Evolutionary conservation across 2,329 filamentous ascomycete species (phyloP), one percentile per base, ranked within the genome.

Genomic region (Colletotrichum sp.): DNA sequence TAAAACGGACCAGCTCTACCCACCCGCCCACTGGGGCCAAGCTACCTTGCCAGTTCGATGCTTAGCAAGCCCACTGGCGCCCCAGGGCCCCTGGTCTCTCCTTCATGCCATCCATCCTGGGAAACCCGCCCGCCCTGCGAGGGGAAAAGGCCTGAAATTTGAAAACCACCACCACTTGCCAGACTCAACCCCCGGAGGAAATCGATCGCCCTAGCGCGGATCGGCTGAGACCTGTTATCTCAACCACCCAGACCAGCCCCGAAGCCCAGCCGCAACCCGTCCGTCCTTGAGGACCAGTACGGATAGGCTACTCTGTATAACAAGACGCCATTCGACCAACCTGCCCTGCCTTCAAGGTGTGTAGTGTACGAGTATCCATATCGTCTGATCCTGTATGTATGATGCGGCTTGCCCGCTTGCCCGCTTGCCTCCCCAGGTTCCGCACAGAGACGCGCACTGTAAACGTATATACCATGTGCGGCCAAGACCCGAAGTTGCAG

Each of bases 201-300:
- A 79, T 80, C 80, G 78, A 79, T 79, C 79, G 76, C 77, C 78
- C 78, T 81, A 79, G 78, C 80, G 80, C 72, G 76, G 76, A 79
- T 79, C 77, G 78, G 79, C 78, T 79, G 79, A 81, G 80, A 80
- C 80, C 78, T 81, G 79, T 80, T 78, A 80, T 80, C 77, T 74
- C 64, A 34, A 59, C 71, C 71, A 55, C n/a, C 11, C 64, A 66
- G 64, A 27, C 61, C 32, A 36, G 32, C 61, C n/a, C 19, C n/a
- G 32, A 39, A 49, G 63, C 63, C 63, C 59, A 32, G 59, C 15
- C 59, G 19, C 59, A 22, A 62, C 16, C 44, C 44, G 44, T 22
- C 44, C 8, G 44, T 22, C 44, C 19, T 49, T 49, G 44, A 22
- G 44, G 44, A 22, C 19, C 44, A 22, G 8, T n/a, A 44, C 16